Percentiles rank a stretch among this genome's conserved stretches.
These are phyloP conservation scores for Polyporus tsugae DNA, from an alignment of 1,284 basidiomycete genomes.

Conservation along the genomic window DNA sequence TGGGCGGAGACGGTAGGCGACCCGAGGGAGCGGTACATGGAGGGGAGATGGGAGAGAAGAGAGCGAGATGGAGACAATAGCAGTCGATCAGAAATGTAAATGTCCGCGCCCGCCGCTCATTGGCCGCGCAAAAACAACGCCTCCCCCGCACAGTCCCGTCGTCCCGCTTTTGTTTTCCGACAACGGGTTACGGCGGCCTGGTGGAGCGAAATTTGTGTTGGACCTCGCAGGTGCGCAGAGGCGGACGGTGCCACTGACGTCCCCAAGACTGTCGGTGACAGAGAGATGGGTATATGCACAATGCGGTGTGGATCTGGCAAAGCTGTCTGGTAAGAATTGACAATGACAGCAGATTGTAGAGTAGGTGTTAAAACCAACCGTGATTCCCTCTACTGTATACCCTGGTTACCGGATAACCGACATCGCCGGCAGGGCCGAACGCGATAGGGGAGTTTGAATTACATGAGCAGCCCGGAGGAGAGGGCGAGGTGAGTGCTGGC, in stretches of 20 bases:
- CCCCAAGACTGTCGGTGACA: not conserved
- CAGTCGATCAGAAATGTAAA: constrained; percentile 23
- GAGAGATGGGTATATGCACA: not conserved
- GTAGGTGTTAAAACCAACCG: constrained; percentile 4
- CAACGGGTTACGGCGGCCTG: not conserved
- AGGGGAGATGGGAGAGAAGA: not conserved
- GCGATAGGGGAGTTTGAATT: constrained; percentile 11
- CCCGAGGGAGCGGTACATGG: constrained; percentile 25
- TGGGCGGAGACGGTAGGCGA: constrained; percentile 15
- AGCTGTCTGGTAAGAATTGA: constrained; percentile 10
- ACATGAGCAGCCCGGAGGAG: not conserved
- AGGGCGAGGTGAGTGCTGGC: not conserved
- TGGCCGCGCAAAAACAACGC: constrained; percentile 30
- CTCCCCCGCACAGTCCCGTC: constrained; percentile 5
- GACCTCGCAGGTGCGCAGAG: not conserved
- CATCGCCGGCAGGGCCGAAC: constrained; percentile 25
- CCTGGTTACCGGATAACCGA: constrained; percentile 31
- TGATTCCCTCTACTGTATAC: constrained; percentile 11
- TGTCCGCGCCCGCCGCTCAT: constrained; percentile 17
- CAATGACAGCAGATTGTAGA: constrained; percentile 10
- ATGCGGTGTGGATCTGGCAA: constrained; percentile 7
- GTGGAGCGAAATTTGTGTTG: not conserved
- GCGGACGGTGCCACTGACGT: not conserved
- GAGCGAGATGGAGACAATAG: constrained; percentile 22
- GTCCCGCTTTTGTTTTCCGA: constrained; percentile 1